A percentile compares a stretch with the other conserved stretches of the same genome.
Conservation (phyloP, 1,139 yeast genomes). For the Magnusiomyces paraingens region DNA sequence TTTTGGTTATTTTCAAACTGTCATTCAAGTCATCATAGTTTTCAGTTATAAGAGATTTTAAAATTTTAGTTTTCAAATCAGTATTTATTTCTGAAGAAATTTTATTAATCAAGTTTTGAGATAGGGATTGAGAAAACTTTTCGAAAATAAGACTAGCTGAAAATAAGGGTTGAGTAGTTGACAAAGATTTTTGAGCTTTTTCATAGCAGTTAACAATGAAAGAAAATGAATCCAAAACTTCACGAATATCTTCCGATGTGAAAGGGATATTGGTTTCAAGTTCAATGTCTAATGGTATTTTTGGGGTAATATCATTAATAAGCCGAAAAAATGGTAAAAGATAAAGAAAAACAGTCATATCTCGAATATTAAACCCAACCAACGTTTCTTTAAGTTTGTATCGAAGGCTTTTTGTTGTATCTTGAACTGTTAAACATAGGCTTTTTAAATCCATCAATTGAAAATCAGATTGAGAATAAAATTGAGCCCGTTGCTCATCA, state of each 20-base stretch:
- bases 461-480: background rate
- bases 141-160: too few relatives aligned
- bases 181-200: background rate
- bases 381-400: background rate
- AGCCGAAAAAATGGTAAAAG: background rate
- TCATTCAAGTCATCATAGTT: background rate
- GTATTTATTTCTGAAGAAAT: too few relatives aligned
- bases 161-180: too few relatives aligned
- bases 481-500: background rate
- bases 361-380: slow-evolving; percentile 1
- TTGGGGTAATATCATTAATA: background rate
- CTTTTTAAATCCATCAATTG: background rate
- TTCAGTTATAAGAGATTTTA: background rate
- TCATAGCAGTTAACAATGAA: background rate
- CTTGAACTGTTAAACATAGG: background rate
- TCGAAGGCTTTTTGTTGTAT: background rate
- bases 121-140: too few relatives aligned
- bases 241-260: background rate
- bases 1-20: background rate
- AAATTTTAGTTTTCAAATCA: too few relatives aligned
- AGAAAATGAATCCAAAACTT: background rate
- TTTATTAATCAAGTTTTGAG: too few relatives aligned
- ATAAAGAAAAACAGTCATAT: background rate
- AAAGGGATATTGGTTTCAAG: background rate
- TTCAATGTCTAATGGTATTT: slow-evolving; percentile 4